Conservation (phyloP, 352 stramenopile genomes). For the Globisporangium perplexum region DNA sequence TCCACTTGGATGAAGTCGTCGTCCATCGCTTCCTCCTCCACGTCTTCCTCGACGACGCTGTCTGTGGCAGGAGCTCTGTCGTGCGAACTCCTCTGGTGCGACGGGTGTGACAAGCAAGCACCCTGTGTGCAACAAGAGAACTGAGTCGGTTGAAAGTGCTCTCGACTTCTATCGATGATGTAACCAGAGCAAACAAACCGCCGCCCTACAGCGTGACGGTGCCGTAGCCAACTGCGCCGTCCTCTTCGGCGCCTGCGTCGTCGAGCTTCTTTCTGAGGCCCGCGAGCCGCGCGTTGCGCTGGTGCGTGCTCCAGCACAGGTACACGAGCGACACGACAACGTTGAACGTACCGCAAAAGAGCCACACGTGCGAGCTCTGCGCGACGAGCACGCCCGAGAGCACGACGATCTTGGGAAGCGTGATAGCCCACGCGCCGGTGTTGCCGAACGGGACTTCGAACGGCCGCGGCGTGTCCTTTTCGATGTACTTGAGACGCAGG, state of each 20-base stretch:
- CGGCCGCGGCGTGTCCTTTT: constrained; percentile 65
- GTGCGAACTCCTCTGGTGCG: no score
- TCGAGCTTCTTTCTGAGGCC: neutral
- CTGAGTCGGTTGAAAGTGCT: no score
- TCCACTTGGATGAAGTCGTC: constrained; percentile 29
- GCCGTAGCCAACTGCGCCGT: neutral
- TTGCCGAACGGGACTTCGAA: constrained; percentile 73
- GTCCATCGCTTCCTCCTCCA: constrained; percentile 20
- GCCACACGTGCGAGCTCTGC: constrained; percentile 58
- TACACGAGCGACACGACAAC: constrained; percentile 46
- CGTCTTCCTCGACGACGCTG: constrained; percentile 22
- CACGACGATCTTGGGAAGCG: constrained; percentile 76
- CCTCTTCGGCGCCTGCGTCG: neutral
- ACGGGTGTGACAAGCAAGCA: no score
- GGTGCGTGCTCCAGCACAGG: constrained; percentile 60
- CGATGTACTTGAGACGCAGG: constrained; percentile 76
- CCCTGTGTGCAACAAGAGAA: no score
- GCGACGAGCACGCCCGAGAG: constrained; percentile 66
- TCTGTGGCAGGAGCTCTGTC: no score
- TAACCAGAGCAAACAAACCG: no score
- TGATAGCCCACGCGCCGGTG: constrained; percentile 68
- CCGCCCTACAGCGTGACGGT: neutral
- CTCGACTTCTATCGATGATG: no score
- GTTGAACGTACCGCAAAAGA: constrained; percentile 73
- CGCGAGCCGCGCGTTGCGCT: constrained; percentile 15